Conservation (phyloP, 2,329 filamentous ascomycete genomes). For the Paracamarosporium sp. region DNA sequence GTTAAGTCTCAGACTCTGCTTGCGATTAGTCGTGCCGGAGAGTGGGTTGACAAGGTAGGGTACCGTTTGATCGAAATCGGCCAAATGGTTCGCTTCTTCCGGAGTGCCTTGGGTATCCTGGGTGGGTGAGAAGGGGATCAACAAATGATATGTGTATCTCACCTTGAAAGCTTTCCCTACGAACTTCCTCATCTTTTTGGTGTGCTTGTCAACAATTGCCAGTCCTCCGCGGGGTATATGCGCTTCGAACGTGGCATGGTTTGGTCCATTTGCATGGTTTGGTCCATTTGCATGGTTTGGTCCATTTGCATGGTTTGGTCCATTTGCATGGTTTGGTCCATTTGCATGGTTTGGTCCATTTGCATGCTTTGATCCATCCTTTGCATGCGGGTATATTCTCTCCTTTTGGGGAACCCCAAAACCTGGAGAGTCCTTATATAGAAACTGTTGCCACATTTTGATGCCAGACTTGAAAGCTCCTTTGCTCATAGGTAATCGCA, state of each 20-base stretch:
- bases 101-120: background rate
- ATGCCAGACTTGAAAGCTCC: conserved; percentile 30
- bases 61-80: conserved; percentile 14
- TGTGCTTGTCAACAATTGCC: conserved; percentile 30
- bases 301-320: no score
- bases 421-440: conserved; percentile 27
- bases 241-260: background rate
- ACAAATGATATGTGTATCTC: background rate
- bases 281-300: no score
- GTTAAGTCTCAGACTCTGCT: background rate
- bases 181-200: conserved; percentile 15
- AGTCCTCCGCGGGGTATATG: conserved; percentile 34
- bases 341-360: no score
- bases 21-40: background rate
- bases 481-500: conserved; percentile 1
- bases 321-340: no score
- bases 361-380: no score
- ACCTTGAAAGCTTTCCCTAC: background rate
- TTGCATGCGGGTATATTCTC: conserved; percentile 1
- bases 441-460: conserved; percentile 37
- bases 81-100: background rate
- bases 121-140: background rate
- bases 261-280: no score
- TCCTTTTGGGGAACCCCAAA: conserved; percentile 8
- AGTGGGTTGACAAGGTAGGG: background rate